Evolutionary conservation across 495 filamentous ascomycete genomes (phyloP).

Genomic region (Penicillium robsamsonii): DNA sequence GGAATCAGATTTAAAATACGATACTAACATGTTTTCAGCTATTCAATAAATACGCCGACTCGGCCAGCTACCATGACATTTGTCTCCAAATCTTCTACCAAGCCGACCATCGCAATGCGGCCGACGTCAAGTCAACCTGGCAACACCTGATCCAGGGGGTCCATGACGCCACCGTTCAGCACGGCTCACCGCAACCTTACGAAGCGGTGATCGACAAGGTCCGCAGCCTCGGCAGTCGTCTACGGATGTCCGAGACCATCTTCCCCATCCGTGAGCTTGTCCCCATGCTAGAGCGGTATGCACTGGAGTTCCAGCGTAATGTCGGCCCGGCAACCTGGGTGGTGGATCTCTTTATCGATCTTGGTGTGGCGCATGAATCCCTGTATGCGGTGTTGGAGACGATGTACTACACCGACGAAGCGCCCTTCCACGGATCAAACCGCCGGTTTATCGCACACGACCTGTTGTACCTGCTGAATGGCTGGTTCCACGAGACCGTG

Average conservation of each 20-base stretch:
- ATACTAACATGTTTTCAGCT: constrained; percentile 53
- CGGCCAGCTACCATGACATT: constrained; percentile 86
- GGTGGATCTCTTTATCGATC: constrained; percentile 71
- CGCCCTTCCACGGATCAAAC: constrained; percentile 71
- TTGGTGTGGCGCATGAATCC: constrained; percentile 71
- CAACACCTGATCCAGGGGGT: constrained; percentile 69
- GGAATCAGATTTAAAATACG: neutral
- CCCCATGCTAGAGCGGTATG: constrained; percentile 75
- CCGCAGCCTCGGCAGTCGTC: constrained; percentile 72
- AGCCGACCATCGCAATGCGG: constrained; percentile 81
- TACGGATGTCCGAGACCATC: constrained; percentile 71
- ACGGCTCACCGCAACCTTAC: constrained; percentile 62
- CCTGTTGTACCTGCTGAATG: constrained; percentile 57
- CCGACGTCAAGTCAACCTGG: constrained; percentile 82
- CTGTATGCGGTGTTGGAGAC: constrained; percentile 74
- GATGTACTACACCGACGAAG: constrained; percentile 79
- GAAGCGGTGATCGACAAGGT: constrained; percentile 74
- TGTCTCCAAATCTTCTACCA: constrained; percentile 86
- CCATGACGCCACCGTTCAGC: constrained; percentile 59
- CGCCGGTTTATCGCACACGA: constrained; percentile 59
- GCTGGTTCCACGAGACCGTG: constrained; percentile 63
- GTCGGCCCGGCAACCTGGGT: constrained; percentile 74
- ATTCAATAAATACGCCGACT: constrained; percentile 86
- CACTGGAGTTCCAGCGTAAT: constrained; percentile 66
- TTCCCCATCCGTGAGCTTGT: constrained; percentile 68